Evolutionary conservation across 495 filamentous ascomycete species (phyloP), one percentile per base, ranked within the genome.

Genomic region (Penicillium tannophilum): DNA sequence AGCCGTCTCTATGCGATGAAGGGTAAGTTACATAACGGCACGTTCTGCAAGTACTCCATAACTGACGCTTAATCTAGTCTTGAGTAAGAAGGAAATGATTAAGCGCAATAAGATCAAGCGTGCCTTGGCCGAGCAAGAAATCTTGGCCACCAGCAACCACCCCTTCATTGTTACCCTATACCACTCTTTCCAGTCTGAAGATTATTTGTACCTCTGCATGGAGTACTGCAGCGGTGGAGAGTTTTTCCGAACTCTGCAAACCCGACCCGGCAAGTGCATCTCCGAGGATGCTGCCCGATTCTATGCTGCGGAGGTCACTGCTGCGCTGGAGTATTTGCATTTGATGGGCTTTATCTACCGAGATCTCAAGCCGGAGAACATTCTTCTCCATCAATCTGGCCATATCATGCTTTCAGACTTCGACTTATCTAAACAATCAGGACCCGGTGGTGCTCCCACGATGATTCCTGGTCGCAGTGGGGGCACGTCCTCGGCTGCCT

Each of bases 41-140:
- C 8, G 44, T 44, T 36, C n/a, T 46, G 3, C 39, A 9, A 3
- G 10, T 17, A 24, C n/a, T 23, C 33, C 10, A 20, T 26, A 45
- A 33, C 58, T 68, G n/a, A 70, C 19, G 54, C 28, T 33, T 12
- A 20, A 6, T 10, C 23, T 69, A 98, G 94, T 98, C 10, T 65
- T 98, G 76, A 98, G 92, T 82, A 98, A 98, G 77, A 97, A 97
- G 81, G 94, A 98, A 79, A 98, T 98, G 94, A 98, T 98, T 79
- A 98, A 98, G 80, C 88, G 94, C 33, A 98, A 98, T 76, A 98
- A 98, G 84, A 98, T 98, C 81, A 98, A 98, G 81, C 87, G 94
- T 63, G 94, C 94, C 47, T 78, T 98, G 70, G 94, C 94, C 26
- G 94, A 98, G 73, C 94, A 98, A 74, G 94, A 98, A 69, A 98